These are phyloP conservation scores for Geranium brycei DNA, from an alignment of 345 rosid genomes.

Conservation along the genomic window DNA sequence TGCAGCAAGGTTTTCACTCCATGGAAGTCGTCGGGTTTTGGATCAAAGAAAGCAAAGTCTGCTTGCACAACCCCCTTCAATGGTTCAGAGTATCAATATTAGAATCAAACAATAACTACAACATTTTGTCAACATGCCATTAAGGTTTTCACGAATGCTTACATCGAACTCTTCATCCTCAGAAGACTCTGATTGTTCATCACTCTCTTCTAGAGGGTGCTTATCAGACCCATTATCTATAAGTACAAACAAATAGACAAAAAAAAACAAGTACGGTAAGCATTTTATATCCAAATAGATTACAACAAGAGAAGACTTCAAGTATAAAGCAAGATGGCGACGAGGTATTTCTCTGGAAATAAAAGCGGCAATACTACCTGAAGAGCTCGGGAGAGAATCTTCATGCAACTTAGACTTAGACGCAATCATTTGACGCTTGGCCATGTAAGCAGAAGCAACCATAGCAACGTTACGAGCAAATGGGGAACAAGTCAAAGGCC, in stretches of 20 bases:
- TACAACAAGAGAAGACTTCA: too few relatives aligned
- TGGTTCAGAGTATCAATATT: not conserved
- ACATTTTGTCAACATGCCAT: not conserved
- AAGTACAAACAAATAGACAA: too few relatives aligned
- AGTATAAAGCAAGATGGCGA: too few relatives aligned
- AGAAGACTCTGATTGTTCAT: constrained; percentile 28
- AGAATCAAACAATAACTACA: not conserved
- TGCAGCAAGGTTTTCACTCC: constrained; percentile 64
- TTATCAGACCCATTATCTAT: constrained; percentile 20
- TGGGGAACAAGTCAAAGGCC: constrained; percentile 54
- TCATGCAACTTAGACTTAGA: constrained; percentile 11
- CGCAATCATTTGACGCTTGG: constrained; percentile 18
- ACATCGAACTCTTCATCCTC: constrained; percentile 47
- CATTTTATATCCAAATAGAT: too few relatives aligned
- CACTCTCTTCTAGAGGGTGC: constrained; percentile 10
- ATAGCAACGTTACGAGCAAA: constrained; percentile 56
- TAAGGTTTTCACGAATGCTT: constrained; percentile 8
- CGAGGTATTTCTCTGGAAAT: not conserved
- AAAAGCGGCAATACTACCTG: constrained; percentile 15
- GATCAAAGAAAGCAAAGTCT: constrained; percentile 88
- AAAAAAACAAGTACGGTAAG: too few relatives aligned
- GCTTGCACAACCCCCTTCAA: constrained; percentile 68
- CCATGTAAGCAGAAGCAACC: constrained; percentile 21
- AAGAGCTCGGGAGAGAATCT: constrained; percentile 13
- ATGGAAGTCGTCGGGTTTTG: constrained; percentile 63